phyloP scores from a whole-genome alignment of 768 basidiomycete species.

The Ramaria sp. region DNA sequence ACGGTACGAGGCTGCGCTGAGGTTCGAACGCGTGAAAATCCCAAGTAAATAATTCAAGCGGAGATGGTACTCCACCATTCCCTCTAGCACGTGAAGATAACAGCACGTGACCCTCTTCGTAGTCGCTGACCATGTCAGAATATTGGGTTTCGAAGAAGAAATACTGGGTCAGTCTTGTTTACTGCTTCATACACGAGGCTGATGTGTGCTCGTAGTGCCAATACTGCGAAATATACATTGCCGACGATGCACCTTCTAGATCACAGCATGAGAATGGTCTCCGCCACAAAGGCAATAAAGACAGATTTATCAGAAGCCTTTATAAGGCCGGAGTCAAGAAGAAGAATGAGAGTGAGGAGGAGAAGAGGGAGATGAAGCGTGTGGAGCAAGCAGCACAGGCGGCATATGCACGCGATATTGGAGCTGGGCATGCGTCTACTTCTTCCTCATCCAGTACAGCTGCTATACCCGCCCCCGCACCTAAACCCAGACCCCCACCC shows the following conservation, averaged over 20 bases:
- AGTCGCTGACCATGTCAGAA: constrained; percentile 60
- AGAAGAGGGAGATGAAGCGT: constrained; percentile 74
- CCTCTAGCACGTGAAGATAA: too few relatives aligned
- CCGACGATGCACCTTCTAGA: constrained; percentile 90
- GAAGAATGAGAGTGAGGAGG: constrained; percentile 77
- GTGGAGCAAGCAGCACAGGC: constrained; percentile 81
- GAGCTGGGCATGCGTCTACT: constrained; percentile 46
- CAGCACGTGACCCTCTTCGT: background rate
- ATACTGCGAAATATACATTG: constrained; percentile 94
- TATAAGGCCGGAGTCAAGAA: constrained; percentile 90
- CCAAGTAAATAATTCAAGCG: too few relatives aligned
- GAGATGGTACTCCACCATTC: too few relatives aligned
- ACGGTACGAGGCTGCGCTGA: too few relatives aligned
- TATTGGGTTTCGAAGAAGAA: constrained; percentile 91
- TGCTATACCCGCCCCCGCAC: constrained; percentile 19
- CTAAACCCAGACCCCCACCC: constrained; percentile 19
- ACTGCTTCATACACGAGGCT: background rate
- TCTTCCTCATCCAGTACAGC: constrained; percentile 17
- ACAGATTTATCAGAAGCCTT: constrained; percentile 82
- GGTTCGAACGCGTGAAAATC: too few relatives aligned
- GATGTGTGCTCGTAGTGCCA: constrained; percentile 42
- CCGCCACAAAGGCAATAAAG: constrained; percentile 88
- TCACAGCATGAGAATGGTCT: constrained; percentile 89
- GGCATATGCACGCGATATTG: constrained; percentile 69
- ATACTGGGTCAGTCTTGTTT: constrained; percentile 37